Percentiles rank a stretch among this genome's conserved stretches.
phyloP scores from a whole-genome alignment of 2,329 filamentous ascomycete genomes.

The Botrytis pseudocinerea region DNA sequence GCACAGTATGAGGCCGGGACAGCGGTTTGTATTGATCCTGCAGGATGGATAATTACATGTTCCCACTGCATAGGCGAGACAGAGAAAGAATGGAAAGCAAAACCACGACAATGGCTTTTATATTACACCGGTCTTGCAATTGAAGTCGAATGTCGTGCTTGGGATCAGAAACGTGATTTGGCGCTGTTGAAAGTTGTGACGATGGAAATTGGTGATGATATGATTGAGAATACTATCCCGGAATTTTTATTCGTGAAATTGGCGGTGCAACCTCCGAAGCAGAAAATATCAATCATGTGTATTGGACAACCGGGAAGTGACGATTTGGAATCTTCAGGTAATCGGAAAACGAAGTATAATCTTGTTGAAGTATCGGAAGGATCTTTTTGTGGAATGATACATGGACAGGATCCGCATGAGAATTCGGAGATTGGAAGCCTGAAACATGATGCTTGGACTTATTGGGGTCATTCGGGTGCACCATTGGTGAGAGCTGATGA shows the following conservation, averaged over 20 bases:
- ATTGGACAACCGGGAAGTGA: conserved; percentile 46
- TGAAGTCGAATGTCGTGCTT: conserved; percentile 4
- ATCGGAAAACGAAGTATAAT: conserved; percentile 43
- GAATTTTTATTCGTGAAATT: not conserved
- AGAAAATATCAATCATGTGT: conserved; percentile 35
- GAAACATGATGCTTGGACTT: conserved; percentile 57
- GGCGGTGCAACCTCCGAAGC: no score
- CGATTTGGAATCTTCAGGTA: conserved; percentile 49
- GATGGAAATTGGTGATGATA: not conserved
- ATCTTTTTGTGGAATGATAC: conserved; percentile 41
- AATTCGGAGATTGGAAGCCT: conserved; percentile 54
- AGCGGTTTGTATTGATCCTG: not conserved
- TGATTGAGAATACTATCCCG: not conserved
- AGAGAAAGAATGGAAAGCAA: not conserved
- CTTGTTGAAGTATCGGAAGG: conserved; percentile 50
- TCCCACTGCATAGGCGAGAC: not conserved
- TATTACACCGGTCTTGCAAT: not conserved
- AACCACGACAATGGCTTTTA: not conserved
- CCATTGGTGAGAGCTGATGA: conserved; percentile 46
- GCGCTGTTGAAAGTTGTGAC: not conserved
- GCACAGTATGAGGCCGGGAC: not conserved
- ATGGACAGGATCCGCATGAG: conserved; percentile 48
- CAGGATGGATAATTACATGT: not conserved
- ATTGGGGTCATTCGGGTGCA: conserved; percentile 57
- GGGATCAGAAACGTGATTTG: not conserved